Conservation (phyloP, 305 asterid genomes). For the Fraxinus velutina region DNA sequence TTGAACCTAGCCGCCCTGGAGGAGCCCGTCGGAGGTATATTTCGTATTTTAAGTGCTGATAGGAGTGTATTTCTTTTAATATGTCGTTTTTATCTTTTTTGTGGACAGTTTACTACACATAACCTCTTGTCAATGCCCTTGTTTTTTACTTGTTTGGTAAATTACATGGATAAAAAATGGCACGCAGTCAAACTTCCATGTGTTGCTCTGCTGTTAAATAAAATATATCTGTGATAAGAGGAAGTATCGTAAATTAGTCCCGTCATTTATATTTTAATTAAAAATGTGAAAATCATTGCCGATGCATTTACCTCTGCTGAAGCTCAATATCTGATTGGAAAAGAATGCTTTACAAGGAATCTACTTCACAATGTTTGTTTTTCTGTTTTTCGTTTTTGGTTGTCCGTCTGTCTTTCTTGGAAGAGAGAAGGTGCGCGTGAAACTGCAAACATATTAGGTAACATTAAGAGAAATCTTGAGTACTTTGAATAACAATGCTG, state of each 20-base stretch:
- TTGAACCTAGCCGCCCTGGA: conserved; percentile 97
- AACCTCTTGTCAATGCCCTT: neutral
- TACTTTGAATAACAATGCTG: neutral
- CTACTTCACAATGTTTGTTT: neutral
- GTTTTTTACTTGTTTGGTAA: neutral
- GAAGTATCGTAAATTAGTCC: neutral
- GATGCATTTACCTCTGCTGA: neutral
- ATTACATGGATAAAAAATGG: neutral
- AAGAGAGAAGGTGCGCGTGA: neutral
- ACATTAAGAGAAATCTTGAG: neutral
- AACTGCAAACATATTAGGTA: neutral
- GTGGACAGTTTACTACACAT: neutral
- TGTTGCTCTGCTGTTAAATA: neutral
- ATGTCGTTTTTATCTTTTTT: conserved; percentile 5
- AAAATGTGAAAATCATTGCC: neutral
- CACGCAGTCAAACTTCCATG: neutral
- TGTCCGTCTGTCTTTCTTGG: neutral
- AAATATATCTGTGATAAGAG: neutral
- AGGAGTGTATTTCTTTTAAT: neutral
- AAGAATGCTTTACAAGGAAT: neutral
- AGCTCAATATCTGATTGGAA: neutral
- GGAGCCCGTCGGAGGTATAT: conserved; percentile 89
- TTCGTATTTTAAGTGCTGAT: conserved; percentile 8
- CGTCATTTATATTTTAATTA: neutral
- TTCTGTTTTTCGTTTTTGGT: neutral